A percentile compares a stretch with the other conserved stretches of the same genome.
Evolutionary conservation across 139 green algal species (phyloP).

Genomic region (Diplosphaera chodatii): DNA sequence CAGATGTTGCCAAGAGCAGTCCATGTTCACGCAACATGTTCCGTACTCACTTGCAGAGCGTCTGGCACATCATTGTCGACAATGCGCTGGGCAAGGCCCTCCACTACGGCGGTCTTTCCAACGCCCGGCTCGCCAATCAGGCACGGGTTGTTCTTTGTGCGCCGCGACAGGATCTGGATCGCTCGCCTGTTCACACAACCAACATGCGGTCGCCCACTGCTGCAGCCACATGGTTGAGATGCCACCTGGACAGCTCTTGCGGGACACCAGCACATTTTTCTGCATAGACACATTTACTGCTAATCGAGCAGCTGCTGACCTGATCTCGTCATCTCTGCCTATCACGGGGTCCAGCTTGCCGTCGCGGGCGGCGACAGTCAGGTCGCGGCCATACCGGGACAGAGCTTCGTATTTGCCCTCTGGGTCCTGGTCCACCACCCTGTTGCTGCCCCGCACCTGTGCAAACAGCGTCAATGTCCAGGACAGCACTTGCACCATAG

Average conservation of each 20-base stretch:
- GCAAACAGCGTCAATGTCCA: too few species aligned
- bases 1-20: too few species aligned
- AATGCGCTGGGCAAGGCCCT: constrained; percentile 95
- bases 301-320: too few species aligned
- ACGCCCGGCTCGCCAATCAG: constrained; percentile 28
- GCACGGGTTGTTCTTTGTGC: constrained; percentile 4
- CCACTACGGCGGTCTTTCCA: constrained; percentile 86
- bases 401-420: constrained; percentile 95
- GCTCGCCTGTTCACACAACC: constrained; percentile 48
- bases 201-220: too few species aligned
- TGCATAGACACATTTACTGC: neutral
- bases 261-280: neutral
- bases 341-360: constrained; percentile 74
- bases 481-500: too few species aligned
- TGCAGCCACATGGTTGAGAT: too few species aligned
- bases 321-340: too few species aligned
- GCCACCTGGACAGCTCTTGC: too few species aligned
- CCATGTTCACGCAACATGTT: too few species aligned
- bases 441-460: too few species aligned
- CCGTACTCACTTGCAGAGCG: constrained; percentile 62
- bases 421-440: constrained; percentile 67
- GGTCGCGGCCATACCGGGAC: constrained; percentile 82
- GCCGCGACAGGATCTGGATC: constrained; percentile 6
- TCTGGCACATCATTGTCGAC: constrained; percentile 86
- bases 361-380: constrained; percentile 65